Percentiles rank a stretch among this genome's conserved stretches.
Conservation (phyloP, 805 yeast genomes). For the Pichia exigua region DNA sequence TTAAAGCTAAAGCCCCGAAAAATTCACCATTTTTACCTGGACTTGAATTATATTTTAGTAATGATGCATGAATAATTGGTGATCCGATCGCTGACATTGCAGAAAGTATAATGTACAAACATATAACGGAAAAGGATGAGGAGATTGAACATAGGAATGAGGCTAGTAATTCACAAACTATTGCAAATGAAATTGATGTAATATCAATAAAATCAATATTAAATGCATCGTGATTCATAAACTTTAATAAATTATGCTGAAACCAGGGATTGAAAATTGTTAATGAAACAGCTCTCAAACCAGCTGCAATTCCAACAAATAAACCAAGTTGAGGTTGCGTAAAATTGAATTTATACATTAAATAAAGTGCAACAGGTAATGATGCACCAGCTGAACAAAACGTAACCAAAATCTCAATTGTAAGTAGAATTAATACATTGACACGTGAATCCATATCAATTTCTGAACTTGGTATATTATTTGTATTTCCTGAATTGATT, state of each 20-base stretch:
- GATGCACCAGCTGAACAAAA: conserved; percentile 34
- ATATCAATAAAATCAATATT: conserved; percentile 42
- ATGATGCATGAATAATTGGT: conserved; percentile 52
- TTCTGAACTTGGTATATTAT: background rate
- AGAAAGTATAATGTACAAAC: conserved; percentile 29
- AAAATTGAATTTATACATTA: conserved; percentile 49
- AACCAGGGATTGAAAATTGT: conserved; percentile 45
- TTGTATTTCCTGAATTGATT: background rate
- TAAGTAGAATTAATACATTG: conserved; percentile 42
- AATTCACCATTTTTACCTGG: conserved; percentile 59
- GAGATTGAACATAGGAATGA: conserved; percentile 27
- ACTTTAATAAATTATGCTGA: conserved; percentile 30
- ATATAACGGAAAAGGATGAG: conserved; percentile 32
- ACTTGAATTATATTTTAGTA: conserved; percentile 50
- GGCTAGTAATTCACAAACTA: conserved; percentile 10
- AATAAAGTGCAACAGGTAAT: conserved; percentile 41
- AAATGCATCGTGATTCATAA: conserved; percentile 28
- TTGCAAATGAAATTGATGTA: conserved; percentile 8
- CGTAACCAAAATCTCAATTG: conserved; percentile 37
- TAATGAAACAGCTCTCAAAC: conserved; percentile 41
- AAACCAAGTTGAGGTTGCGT: conserved; percentile 46
- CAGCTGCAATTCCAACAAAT: conserved; percentile 44
- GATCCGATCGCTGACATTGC: conserved; percentile 43
- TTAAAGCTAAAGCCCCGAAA: conserved; percentile 60
- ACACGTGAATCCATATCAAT: conserved; percentile 30